Evolutionary conservation across 2,329 filamentous ascomycete genomes (phyloP), one percentile per base, ranked within the genome.

Genomic region (Fusarium metavorans): DNA sequence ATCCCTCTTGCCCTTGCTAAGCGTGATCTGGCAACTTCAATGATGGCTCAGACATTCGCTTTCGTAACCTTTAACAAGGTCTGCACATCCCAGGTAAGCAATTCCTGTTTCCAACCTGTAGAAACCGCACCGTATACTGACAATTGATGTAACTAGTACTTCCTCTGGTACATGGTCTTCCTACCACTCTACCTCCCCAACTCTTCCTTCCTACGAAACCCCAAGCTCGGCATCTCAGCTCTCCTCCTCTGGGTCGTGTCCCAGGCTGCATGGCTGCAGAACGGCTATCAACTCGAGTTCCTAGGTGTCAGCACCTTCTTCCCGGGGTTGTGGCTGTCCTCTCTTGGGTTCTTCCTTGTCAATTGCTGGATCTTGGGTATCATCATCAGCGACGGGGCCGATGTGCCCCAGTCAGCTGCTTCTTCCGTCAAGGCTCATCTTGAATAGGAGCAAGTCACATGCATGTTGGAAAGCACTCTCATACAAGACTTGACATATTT

Each of bases 11-110:
- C 88, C 2, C 85, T 98, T 23, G 94, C 94, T 18, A 97, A 96
- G 81, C 93, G 91, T 77, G 92, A 97, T 78, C 88, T 99, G 0
- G 88, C 95, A 1, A 90, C 92, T 0, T 92, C 94, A 6, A 95
- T 98, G 94, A 89, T 98, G 71, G 95, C 94, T 5, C 97, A 99
- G 84, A 98, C 97, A 0, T 98, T 98, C 84, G 94, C 96, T 0
- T 99, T 99, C 83, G 97, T 98, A 5, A 92, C 95, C 0, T 98
- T 98, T 78, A 99, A 99, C 85, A 99, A 99, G 86, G 97, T 99
- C 72, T 98, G 96, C 88, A 99, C 97, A 4, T 98, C 95, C 80
- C 96, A 98, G 89, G 95, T 97, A 89, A 73, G 88, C 80, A 50
- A 23, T 0, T 27, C 20, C 39, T 20, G 23, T 48, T 23, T 14